Percentiles rank a stretch among this genome's conserved stretches.
Conservation (phyloP, 352 stramenopile genomes). For the Salisapilia sapeloensis region DNA sequence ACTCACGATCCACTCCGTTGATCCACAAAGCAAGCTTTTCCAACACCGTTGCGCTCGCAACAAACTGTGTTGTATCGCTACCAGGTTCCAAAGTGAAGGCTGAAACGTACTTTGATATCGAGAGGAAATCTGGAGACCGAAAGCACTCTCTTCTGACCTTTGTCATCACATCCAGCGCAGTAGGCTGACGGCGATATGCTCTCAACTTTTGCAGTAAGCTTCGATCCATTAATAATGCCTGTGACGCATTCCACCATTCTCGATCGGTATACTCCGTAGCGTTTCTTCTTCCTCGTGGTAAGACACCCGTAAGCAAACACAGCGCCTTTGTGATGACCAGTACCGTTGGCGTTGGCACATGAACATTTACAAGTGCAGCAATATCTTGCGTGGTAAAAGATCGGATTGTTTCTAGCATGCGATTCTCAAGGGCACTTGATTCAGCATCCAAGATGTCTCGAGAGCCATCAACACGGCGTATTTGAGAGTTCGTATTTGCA, state of each 20-base stretch:
- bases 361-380: constrained; percentile 32
- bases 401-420: constrained; percentile 39
- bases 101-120: background rate
- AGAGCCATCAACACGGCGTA: constrained; percentile 23
- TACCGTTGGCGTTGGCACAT: constrained; percentile 24
- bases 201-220: constrained; percentile 36
- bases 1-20: constrained; percentile 56
- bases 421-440: constrained; percentile 31
- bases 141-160: constrained; percentile 65
- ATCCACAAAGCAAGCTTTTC: constrained; percentile 22
- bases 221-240: constrained; percentile 68
- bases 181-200: constrained; percentile 21
- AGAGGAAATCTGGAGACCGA: constrained; percentile 10
- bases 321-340: constrained; percentile 60
- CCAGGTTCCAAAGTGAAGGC: too few species aligned
- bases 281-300: constrained; percentile 29
- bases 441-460: constrained; percentile 29
- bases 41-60: constrained; percentile 10
- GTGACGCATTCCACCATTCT: constrained; percentile 68
- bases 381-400: constrained; percentile 63
- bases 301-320: constrained; percentile 39
- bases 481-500: constrained; percentile 29
- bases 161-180: constrained; percentile 49
- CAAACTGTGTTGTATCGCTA: too few species aligned
- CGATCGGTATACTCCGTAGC: constrained; percentile 50